Percentiles rank a stretch among this genome's conserved stretches.
These are phyloP conservation scores for Melampsora larici-populina DNA, from an alignment of 1,284 basidiomycete species.

Conservation along the genomic window DNA sequence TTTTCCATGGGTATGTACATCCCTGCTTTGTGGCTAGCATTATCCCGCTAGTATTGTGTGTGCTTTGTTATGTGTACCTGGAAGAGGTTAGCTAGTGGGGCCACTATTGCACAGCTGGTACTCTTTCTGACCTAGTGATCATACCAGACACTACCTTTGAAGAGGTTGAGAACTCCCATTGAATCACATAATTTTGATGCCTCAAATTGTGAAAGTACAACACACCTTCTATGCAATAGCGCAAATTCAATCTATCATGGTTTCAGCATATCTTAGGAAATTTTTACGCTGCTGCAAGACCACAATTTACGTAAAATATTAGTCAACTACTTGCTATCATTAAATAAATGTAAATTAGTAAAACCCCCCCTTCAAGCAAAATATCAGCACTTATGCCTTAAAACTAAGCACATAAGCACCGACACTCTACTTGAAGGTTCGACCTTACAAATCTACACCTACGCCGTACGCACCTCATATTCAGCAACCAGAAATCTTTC, in stretches of 20 bases:
- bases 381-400: too few relatives aligned
- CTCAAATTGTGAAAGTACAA: background rate
- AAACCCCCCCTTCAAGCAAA: too few relatives aligned
- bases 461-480: too few relatives aligned
- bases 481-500: too few relatives aligned
- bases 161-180: too few relatives aligned
- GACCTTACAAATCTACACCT: too few relatives aligned
- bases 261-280: too few relatives aligned
- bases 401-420: too few relatives aligned
- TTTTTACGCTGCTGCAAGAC: slow-evolving; percentile 10
- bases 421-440: too few relatives aligned
- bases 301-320: slow-evolving; percentile 2
- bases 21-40: slow-evolving; percentile 5
- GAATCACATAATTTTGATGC: too few relatives aligned
- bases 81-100: slow-evolving; percentile 5
- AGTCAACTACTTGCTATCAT: background rate
- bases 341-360: too few relatives aligned
- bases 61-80: slow-evolving; percentile 1
- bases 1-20: slow-evolving; percentile 16
- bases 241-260: too few relatives aligned
- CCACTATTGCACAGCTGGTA: background rate
- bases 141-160: background rate
- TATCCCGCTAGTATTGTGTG: background rate
- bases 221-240: background rate
- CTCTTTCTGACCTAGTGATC: background rate